Evolutionary conservation across 805 yeast species (phyloP), one percentile per base, ranked within the genome.

Genomic region (Candida wancherniae): DNA sequence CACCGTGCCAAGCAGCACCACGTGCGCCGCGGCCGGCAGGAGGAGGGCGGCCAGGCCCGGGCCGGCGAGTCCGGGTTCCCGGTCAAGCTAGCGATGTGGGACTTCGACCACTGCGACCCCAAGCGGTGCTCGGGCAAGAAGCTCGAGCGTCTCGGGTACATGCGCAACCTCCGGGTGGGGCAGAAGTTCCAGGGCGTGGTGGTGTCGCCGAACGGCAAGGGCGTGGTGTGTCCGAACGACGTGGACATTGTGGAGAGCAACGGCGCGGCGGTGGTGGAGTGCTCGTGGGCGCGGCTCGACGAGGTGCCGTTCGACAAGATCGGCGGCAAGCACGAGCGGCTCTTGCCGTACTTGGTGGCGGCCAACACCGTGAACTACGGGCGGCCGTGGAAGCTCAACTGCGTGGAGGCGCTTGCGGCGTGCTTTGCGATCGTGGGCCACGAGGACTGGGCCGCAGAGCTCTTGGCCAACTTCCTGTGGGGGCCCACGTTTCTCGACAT

Each of bases 321-420:
- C 36, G 97, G 97, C 4, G 97, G 97, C 4, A 77, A 75, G 39
- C 70, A 85, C 48, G 95, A 90, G 51, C 67, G 98, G 28, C 63
- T 92, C 18, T 55, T 92, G 35, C 98, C 98, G 1, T 92, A 90
- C 48, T 63, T 92, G 28, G 87, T 92, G 7, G 97, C 97, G 4
- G 95, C 97, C 0, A 92, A 92, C 53, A 94, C 95, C 18, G 97
- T 94, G 6, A 92, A 92, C 57, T 92, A 92, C 49, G 98, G 98
- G 4, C 72, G 82, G 47, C 97, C 98, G 0, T 88, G 97, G 97
- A 74, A 79, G 47, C 63, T 92, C 35, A 92, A 92, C 58, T 92
- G 98, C 57, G 98, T 86, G 5, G 98, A 92, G 55, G 98, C 98
- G 0, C 62, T 92, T 22, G 98, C 98, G 2, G 97, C 98, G 0